These are phyloP conservation scores for Hypomyces rosellus DNA, from an alignment of 2,329 filamentous ascomycete genomes.

Conservation along the genomic window DNA sequence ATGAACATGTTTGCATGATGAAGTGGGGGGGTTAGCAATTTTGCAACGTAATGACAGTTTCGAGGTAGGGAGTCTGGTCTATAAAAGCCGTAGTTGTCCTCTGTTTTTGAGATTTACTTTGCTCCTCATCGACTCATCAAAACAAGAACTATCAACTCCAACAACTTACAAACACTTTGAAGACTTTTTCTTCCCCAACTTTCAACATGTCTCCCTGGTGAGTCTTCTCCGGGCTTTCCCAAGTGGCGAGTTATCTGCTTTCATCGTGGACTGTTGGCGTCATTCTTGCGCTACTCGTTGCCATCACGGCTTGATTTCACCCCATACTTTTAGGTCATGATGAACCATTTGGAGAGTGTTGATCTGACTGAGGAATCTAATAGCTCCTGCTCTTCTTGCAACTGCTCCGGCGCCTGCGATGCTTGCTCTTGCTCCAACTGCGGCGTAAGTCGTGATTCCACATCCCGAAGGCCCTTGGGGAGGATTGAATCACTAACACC, in stretches of 20 bases:
- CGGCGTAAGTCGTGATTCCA: constrained; percentile 12
- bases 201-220: constrained; percentile 16
- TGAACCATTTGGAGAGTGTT: too few relatives aligned
- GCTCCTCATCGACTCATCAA: neutral
- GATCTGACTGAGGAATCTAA: neutral
- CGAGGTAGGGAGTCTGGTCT: too few relatives aligned
- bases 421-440: constrained; percentile 19
- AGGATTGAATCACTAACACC: neutral
- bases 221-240: neutral
- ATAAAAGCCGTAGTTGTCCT: neutral
- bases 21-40: too few relatives aligned
- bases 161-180: neutral
- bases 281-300: too few relatives aligned
- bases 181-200: neutral
- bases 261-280: too few relatives aligned
- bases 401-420: constrained; percentile 18
- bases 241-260: too few relatives aligned
- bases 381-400: constrained; percentile 18
- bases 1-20: too few relatives aligned
- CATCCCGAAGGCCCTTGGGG: neutral
- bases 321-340: too few relatives aligned
- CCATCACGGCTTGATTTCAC: too few relatives aligned
- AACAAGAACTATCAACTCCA: neutral
- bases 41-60: too few relatives aligned
- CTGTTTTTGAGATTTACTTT: neutral